phyloP scores from a whole-genome alignment of 805 yeast genomes.

The Kluyveromyces lactis region DNA sequence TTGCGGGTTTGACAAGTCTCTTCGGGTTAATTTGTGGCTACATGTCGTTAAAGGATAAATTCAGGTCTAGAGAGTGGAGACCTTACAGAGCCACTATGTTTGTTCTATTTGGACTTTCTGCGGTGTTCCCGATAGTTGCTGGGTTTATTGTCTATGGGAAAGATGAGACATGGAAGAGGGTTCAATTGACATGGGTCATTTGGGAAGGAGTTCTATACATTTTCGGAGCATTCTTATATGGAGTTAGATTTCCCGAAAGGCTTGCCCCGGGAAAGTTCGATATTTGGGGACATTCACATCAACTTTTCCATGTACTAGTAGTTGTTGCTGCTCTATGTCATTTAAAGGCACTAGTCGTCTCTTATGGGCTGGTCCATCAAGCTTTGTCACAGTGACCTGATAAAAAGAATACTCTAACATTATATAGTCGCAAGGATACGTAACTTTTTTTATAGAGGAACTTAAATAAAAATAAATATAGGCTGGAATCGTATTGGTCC shows the following conservation, averaged over 20 bases:
- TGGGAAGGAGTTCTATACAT: slow-evolving; percentile 71
- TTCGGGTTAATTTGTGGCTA: slow-evolving; percentile 57
- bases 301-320: slow-evolving; percentile 71
- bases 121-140: slow-evolving; percentile 56
- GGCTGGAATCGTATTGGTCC: too few relatives aligned
- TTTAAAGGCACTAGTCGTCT: slow-evolving; percentile 49
- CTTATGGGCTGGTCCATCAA: slow-evolving; percentile 45
- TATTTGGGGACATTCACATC: slow-evolving; percentile 74
- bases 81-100: slow-evolving; percentile 73
- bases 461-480: too few relatives aligned
- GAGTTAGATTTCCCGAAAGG: slow-evolving; percentile 71
- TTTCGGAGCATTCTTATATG: slow-evolving; percentile 72
- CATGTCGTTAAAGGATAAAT: slow-evolving; percentile 56
- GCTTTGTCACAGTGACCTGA: slow-evolving; percentile 5
- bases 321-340: slow-evolving; percentile 73
- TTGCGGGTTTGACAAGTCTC: slow-evolving; percentile 37
- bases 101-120: slow-evolving; percentile 71
- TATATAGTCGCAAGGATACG: too few relatives aligned
- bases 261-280: slow-evolving; percentile 57
- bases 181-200: slow-evolving; percentile 54
- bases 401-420: too few relatives aligned
- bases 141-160: slow-evolving; percentile 46
- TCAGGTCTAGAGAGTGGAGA: slow-evolving; percentile 65
- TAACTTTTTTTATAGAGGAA: too few relatives aligned
- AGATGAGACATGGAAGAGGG: slow-evolving; percentile 38